phyloP scores from a whole-genome alignment of 2,329 filamentous ascomycete species.

The Sporothrix protearum region DNA sequence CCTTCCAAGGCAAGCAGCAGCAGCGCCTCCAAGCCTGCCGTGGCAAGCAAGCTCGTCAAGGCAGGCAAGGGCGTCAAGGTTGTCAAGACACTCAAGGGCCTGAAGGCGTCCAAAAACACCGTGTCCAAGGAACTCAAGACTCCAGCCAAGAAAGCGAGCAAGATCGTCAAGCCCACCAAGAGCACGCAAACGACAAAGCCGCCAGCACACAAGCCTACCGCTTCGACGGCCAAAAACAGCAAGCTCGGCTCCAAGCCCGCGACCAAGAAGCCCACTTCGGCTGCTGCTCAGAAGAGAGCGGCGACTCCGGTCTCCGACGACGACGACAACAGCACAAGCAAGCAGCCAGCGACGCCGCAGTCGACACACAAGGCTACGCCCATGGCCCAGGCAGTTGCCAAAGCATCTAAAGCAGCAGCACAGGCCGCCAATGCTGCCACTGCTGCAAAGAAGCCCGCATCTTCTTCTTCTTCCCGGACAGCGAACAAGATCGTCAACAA shows the following conservation, averaged over 20 bases:
- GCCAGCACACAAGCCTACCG: background rate
- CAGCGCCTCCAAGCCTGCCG: background rate
- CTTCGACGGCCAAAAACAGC: background rate
- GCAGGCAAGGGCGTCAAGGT: slow-evolving; percentile 33
- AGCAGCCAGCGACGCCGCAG: background rate
- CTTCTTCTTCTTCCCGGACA: background rate
- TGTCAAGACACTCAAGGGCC: slow-evolving; percentile 32
- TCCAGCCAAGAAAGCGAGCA: background rate
- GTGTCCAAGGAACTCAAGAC: background rate
- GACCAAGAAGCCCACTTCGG: background rate
- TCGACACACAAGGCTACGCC: slow-evolving; percentile 17
- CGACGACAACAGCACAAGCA: background rate
- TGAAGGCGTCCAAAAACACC: slow-evolving; percentile 20
- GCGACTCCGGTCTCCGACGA: background rate
- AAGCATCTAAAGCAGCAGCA: background rate
- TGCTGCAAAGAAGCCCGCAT: background rate
- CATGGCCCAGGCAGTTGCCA: slow-evolving; percentile 23
- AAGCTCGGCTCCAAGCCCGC: background rate
- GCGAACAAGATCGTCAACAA: background rate
- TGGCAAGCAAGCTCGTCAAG: slow-evolving; percentile 36
- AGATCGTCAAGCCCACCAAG: background rate
- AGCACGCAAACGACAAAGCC: background rate
- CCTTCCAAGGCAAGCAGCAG: background rate
- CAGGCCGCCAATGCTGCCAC: slow-evolving; percentile 16
- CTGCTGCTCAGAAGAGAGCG: background rate